Percentiles rank a stretch among this genome's conserved stretches.
Conservation (phyloP, 768 basidiomycete genomes). For the Rhodosporidiobolus sp. region DNA sequence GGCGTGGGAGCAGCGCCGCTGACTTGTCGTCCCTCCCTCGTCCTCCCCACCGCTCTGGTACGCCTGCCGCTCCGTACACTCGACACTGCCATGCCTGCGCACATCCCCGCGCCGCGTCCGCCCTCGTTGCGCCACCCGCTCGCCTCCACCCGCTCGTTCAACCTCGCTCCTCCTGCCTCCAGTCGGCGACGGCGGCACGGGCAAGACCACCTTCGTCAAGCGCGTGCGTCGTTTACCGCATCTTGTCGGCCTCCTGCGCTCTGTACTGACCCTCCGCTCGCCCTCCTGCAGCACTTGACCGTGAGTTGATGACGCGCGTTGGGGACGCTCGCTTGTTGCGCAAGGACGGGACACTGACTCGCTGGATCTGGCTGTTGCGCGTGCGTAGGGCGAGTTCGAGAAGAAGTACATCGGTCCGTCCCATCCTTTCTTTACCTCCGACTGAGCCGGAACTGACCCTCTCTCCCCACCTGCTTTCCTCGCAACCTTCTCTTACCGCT, state of each 20-base stretch:
- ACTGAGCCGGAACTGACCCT: background rate
- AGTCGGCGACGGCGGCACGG: conserved; percentile 97
- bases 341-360: conserved; percentile 8
- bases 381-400: conserved; percentile 80
- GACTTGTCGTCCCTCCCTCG: background rate
- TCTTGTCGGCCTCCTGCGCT: background rate
- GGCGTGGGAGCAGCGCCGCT: conserved; percentile 4
- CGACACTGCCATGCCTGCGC: background rate
- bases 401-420: conserved; percentile 65
- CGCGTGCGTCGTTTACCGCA: conserved; percentile 7
- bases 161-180: conserved; percentile 22
- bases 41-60: background rate
- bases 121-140: conserved; percentile 26
- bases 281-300: conserved; percentile 35
- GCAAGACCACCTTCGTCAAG: conserved; percentile 53
- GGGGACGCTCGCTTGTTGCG: conserved; percentile 53
- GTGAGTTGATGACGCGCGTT: conserved; percentile 31
- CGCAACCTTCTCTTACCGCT: background rate
- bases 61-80: background rate
- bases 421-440: background rate
- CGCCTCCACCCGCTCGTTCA: conserved; percentile 39
- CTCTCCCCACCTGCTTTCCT: background rate
- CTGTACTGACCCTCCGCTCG: background rate
- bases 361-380: background rate
- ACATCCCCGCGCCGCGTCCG: conserved; percentile 19